Percentiles rank a stretch among this genome's conserved stretches.
phyloP scores from a whole-genome alignment of 2,329 filamentous ascomycete species.

The Colletotrichum incanum region DNA sequence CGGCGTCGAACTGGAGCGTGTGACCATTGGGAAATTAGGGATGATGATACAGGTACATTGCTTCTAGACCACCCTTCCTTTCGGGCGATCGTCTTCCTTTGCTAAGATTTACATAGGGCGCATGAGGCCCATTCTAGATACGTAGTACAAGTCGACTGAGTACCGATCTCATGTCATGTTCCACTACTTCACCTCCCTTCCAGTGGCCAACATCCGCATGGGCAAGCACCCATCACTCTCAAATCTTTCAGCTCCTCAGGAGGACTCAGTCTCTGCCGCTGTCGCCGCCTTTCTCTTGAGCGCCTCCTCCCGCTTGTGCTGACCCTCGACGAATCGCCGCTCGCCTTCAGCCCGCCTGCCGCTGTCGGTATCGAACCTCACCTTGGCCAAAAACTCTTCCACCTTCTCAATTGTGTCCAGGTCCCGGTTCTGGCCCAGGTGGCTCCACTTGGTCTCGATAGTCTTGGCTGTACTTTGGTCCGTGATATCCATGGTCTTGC shows the following conservation, averaged over 20 bases:
- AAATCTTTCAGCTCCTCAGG: neutral
- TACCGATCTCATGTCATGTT: neutral
- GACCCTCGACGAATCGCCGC: conserved; percentile 31
- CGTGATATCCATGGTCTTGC: conserved; percentile 66
- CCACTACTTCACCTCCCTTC: neutral
- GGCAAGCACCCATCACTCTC: neutral
- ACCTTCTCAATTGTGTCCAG: conserved; percentile 69
- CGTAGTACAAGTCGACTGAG: conserved; percentile 27
- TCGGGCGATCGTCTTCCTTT: neutral
- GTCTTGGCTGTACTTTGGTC: conserved; percentile 59
- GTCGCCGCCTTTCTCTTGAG: conserved; percentile 19
- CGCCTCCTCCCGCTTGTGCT: conserved; percentile 23
- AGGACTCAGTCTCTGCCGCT: neutral
- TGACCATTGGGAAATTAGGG: neutral
- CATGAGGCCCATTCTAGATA: conserved; percentile 7
- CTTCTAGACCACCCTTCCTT: neutral
- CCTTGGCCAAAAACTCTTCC: conserved; percentile 69
- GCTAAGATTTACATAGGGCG: conserved; percentile 22
- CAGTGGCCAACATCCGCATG: neutral
- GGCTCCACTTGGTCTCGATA: conserved; percentile 68
- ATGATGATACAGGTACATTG: neutral
- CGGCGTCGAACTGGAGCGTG: neutral
- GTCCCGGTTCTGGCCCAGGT: conserved; percentile 68
- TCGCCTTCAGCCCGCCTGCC: conserved; percentile 32
- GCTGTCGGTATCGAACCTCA: conserved; percentile 59